Base-by-base conservation (phyloP, 257 asterid genomes). In the Solanum paucissectum region DNA sequence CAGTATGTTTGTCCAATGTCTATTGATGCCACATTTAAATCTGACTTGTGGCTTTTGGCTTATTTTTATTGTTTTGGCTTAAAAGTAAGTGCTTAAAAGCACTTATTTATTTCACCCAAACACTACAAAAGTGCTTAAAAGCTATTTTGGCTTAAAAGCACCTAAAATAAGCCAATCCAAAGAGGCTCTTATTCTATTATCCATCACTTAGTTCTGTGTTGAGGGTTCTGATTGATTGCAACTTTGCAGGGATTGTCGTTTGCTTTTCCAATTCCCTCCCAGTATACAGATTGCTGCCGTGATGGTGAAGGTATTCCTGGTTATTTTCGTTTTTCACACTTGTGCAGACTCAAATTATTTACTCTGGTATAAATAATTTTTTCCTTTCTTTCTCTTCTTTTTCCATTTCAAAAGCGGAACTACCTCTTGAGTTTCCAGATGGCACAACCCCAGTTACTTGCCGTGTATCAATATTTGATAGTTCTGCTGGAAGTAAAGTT, bases 371-470 rank as follows among this genome's bases (percentile, higher is more conserved):
- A 49, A 87, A 34, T 72, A 84, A 37, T 44, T 34, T 32, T 68
- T 73, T 52, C 37, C 25, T 42, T 29, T 81, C 42, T 29, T 29
- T 82, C 20, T 82, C 42, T 79, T 81, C 68, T 82, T 38, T 49
- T 82, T 20, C 86, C 86, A 49, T 25, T 82, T 82, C 69, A 82
- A 82, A 49, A 95, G 98, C 98, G 72, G 97, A 93, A 91, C 93
- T 94, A 74, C 98, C 98, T 34, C 89, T 95, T 89, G 98, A 94
- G 93, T 95, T 95, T 89, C 97, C 98, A 14, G 98, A 95, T 90
- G 98, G 98, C 87, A 94, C 97, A 76, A 94, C 98, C 90, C 98
- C 98, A 9, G 98, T 94, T 83, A 90, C 98, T 40, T 95, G 98
- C 90, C 96, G 97, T 36, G 98, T 94, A 44, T 93, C 95, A 12